Evolutionary conservation across 352 stramenopile genomes (phyloP), one percentile per base, ranked within the genome.

Genomic region (Phytophthora nicotianae): DNA sequence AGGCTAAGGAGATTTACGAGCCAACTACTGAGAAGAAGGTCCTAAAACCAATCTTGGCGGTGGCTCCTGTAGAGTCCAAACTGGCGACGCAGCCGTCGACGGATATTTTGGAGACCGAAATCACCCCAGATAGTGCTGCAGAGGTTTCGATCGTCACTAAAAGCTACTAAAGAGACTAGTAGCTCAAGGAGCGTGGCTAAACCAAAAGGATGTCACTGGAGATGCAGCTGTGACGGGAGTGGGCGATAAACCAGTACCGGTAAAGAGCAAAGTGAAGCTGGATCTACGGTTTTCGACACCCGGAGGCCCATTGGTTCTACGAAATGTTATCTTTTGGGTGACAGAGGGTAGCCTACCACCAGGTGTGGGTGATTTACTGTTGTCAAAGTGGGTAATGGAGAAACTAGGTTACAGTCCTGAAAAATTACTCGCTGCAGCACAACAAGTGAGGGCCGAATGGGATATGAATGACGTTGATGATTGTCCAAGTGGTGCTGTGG

Each of bases 231-330:
- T 62, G 3, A 62, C 24, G n/a, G 50, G 51, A 21, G 21, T 67
- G 23, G 37, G 50, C 1, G 50, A 58, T 4, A 50, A 57, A 40
- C 43, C 50, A 3, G 35, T 53, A 5, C 10, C 50, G 14, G 45
- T 67, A 0, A 67, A 47, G 9, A 62, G n/a, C 17, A 67, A 67
- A 57, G 51, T 62, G 2, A 57, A 62, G 26, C 26, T 62, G 1
- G 23, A 56, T 48, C 20, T 67, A 8, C 10, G 35, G 1, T 67
- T 62, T 43, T 48, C n/a, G 35, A 62, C 50, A 29, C 35, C 51
- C 2, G 43, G 26, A 46, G 11, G 59, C 0, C 19, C 50, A 1
- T 43, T 65, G 9, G 26, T 60, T 3, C 41, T 65, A 0, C 49
- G 23, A 3, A 60, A 65, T 35, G 58, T 60, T 29, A 43, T 65